Evolutionary conservation across 768 basidiomycete genomes (phyloP).

Genomic region (Boletus huronensis): DNA sequence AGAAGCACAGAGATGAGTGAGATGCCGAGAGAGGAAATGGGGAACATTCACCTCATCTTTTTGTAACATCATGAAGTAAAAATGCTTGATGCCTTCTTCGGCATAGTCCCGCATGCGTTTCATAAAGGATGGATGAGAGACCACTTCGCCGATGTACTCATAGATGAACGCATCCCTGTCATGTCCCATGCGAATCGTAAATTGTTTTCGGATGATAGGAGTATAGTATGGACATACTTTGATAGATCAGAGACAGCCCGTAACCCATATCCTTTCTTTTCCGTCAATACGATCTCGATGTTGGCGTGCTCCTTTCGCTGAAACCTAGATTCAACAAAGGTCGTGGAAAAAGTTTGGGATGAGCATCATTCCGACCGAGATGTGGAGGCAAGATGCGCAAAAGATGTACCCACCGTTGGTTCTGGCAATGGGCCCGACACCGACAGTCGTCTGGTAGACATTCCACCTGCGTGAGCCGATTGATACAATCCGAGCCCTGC

Average conservation of each 20-base stretch:
- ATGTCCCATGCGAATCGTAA: slow-evolving; percentile 7
- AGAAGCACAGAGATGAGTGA: neutral
- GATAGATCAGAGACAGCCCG: slow-evolving; percentile 66
- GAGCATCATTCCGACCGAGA: neutral
- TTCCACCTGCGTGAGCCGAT: slow-evolving; percentile 94
- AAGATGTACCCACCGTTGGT: slow-evolving; percentile 69
- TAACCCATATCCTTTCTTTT: slow-evolving; percentile 94
- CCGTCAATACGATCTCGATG: slow-evolving; percentile 88
- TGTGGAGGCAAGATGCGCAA: neutral
- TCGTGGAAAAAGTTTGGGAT: slow-evolving; percentile 1
- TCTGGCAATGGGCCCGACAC: slow-evolving; percentile 77
- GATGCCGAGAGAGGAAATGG: neutral
- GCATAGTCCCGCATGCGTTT: slow-evolving; percentile 94
- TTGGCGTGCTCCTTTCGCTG: slow-evolving; percentile 79
- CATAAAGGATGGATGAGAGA: slow-evolving; percentile 80
- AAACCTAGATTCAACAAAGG: slow-evolving; percentile 53
- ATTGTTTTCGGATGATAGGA: neutral
- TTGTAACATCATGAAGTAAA: slow-evolving; percentile 99
- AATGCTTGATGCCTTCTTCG: slow-evolving; percentile 89
- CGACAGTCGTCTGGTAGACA: slow-evolving; percentile 90
- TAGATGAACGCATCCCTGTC: slow-evolving; percentile 88
- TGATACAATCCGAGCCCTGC: slow-evolving; percentile 89
- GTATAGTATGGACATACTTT: slow-evolving; percentile 46
- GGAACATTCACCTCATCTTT: slow-evolving; percentile 80
- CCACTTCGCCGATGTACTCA: slow-evolving; percentile 97